Base-by-base conservation (phyloP, 2,329 filamentous ascomycete species). In the Fusarium torulosum region DNA sequence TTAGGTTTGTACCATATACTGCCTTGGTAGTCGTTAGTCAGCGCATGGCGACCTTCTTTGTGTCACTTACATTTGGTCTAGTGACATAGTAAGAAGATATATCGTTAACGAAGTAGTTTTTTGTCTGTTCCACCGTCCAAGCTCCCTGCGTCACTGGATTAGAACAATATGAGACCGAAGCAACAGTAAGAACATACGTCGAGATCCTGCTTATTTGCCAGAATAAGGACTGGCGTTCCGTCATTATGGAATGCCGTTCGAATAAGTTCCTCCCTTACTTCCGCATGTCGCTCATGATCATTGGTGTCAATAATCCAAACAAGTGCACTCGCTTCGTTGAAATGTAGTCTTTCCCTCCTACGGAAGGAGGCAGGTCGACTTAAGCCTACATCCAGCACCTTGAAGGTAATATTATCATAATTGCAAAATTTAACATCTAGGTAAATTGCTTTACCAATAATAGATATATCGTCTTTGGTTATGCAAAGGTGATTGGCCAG, bases 221-320 rank as follows among this genome's bases (percentile, higher is more conserved):
- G 6, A 23, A 61, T 41, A 10, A 61, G 42, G 1, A 61, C 40
- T 4, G 20, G 27, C 8, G 45, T 19, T 7, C 55, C 45, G 8
- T 33, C 31, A 29, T 35, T 2, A 25, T 41, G 25, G 3, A 23
- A 3, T 15, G 15, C n/a, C 9, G 9, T 35, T 29, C 4, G 3
- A 14, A 45, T 13, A 10, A 60, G 35, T 0, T 60, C 58, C 20
- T 53, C 58, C 19, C 44, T 60, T 11, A n/a, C 41, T 20, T 60
- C 58, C 11, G 20, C 6, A 3, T 27, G 9, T 1, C 4, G 19
- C 3, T 41, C 58, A 13, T n/a, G n/a, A 33, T 60, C 15, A 19
- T 35, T 20, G 4, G 45, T 29, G 31, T 60, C 55, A 7, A 44
- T 7, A 3, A 60, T 10, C 55, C 45, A 60, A 2, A 60, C 6